phyloP scores from a whole-genome alignment of 2,329 filamentous ascomycete genomes.

The Nothophoma quercina region DNA sequence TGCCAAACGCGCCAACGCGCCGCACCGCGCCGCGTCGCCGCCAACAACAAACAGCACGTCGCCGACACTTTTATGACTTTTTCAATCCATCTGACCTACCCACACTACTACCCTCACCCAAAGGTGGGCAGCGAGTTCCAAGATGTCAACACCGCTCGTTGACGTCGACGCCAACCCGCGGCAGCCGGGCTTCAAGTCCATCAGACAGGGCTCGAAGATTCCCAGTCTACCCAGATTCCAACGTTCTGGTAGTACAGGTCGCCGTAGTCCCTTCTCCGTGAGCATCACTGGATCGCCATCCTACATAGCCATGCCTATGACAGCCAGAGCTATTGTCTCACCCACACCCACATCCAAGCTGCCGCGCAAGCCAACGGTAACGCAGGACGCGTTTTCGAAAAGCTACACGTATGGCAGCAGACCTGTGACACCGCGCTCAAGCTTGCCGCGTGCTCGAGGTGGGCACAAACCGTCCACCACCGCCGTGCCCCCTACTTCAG shows the following conservation, averaged over 20 bases:
- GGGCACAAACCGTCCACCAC: not conserved
- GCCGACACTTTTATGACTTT: not conserved
- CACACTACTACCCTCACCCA: not conserved
- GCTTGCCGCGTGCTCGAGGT: conserved; percentile 4
- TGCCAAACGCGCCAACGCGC: conserved; percentile 1
- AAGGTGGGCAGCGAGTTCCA: not conserved
- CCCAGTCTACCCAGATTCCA: conserved; percentile 13
- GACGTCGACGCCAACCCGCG: conserved; percentile 19
- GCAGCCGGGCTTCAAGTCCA: conserved; percentile 5
- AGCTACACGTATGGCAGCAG: not conserved
- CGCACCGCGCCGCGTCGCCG: conserved; percentile 4
- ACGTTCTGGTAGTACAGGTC: not conserved
- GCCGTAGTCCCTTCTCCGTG: conserved; percentile 19
- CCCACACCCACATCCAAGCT: conserved; percentile 33
- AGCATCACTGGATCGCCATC: conserved; percentile 23
- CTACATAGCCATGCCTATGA: conserved; percentile 1
- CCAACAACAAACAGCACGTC: conserved; percentile 1
- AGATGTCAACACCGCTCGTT: conserved; percentile 22
- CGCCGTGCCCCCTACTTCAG: not conserved
- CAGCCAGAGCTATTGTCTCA: not conserved
- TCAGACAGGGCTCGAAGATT: conserved; percentile 20
- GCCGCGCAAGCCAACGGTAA: conserved; percentile 35
- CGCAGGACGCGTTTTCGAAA: conserved; percentile 1
- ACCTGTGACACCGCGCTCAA: not conserved
- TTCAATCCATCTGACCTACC: not conserved